phyloP scores from a whole-genome alignment of 129 eudicot genomes.

The Calendula officinalis region DNA sequence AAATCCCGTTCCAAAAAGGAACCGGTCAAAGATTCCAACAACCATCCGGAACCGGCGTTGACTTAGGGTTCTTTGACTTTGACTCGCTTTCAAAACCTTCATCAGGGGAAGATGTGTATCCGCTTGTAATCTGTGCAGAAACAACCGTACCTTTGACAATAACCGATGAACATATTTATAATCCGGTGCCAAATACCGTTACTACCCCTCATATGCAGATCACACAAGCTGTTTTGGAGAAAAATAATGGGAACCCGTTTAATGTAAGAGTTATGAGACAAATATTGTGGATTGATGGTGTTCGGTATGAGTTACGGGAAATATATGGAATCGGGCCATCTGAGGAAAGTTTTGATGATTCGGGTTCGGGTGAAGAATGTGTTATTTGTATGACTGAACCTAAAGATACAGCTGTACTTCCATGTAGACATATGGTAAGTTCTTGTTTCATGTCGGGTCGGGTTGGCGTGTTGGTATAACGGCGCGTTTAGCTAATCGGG shows the following conservation, averaged over 20 bases:
- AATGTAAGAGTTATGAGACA: conserved; percentile 56
- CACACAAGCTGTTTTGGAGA: conserved; percentile 62
- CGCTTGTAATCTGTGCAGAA: conserved; percentile 67
- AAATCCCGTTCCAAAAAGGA: conserved; percentile 60
- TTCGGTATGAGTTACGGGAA: conserved; percentile 73
- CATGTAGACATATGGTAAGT: conserved; percentile 87
- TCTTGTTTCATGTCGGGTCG: background rate
- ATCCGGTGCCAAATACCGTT: conserved; percentile 22
- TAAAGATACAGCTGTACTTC: conserved; percentile 73
- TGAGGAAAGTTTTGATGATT: conserved; percentile 35
- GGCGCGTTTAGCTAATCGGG: background rate
- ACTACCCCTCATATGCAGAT: conserved; percentile 57
- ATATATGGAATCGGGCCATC: conserved; percentile 65
- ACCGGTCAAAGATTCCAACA: conserved; percentile 52
- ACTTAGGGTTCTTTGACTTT: conserved; percentile 50
- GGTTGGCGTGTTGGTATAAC: background rate
- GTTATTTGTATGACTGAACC: conserved; percentile 89
- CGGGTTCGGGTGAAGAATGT: conserved; percentile 63
- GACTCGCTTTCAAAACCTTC: conserved; percentile 56
- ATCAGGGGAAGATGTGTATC: conserved; percentile 47
- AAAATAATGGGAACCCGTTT: conserved; percentile 37
- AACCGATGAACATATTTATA: conserved; percentile 14
- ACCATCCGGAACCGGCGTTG: conserved; percentile 66
- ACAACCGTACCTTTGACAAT: conserved; percentile 21
- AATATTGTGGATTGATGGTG: conserved; percentile 62